Evolutionary conservation across 2,329 filamentous ascomycete species (phyloP), one percentile per base, ranked within the genome.

Genomic region (Raffaelea ambrosiae): DNA sequence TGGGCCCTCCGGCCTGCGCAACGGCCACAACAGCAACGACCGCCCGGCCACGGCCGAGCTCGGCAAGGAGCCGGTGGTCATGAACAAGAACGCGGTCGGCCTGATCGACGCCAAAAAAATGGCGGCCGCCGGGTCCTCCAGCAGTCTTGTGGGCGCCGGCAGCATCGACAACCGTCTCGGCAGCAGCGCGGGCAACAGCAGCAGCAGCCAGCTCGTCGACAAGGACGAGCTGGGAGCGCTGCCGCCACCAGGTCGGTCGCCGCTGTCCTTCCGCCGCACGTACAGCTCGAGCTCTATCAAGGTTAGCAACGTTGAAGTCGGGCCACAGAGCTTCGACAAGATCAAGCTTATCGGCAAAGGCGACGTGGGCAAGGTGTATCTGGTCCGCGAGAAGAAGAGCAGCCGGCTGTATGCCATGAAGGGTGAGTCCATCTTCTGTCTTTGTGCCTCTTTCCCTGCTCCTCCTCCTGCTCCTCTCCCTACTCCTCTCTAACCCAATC

Each of bases 231-330:
- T 84, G 16, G 73, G 76, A 47, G 75, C 79, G 44, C 77, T 89
- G 50, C 74, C 88, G 33, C 77, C 82, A 4, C 82, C 84, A 4
- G 79, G 78, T 46, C 79, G 82, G 58, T 79, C 83, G 54, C 76
- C 80, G 18, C 74, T 88, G 43, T 82, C 88, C 19, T 98, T 96
- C 69, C 78, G 93, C 60, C 80, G 93, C 63, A 98, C 93, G 3
- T 98, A 98, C 66, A 97, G 93, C 67, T 96, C 91, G 56, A 98
- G 97, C 66, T 97, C 93, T 38, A 98, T 98, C 74, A 98, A 98
- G 69, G 88, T 97, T 56, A 81, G 93, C 59, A 89, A 95, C 63
- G 93, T 98, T 43, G 93, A 98, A 68, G 93, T 98, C 33, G 87
- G 89, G 1, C 93, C 93, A 0, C 77, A 86, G 53, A 97, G 91